phyloP scores from a whole-genome alignment of 2,329 filamentous ascomycete genomes.

The Xylaria sp. region DNA sequence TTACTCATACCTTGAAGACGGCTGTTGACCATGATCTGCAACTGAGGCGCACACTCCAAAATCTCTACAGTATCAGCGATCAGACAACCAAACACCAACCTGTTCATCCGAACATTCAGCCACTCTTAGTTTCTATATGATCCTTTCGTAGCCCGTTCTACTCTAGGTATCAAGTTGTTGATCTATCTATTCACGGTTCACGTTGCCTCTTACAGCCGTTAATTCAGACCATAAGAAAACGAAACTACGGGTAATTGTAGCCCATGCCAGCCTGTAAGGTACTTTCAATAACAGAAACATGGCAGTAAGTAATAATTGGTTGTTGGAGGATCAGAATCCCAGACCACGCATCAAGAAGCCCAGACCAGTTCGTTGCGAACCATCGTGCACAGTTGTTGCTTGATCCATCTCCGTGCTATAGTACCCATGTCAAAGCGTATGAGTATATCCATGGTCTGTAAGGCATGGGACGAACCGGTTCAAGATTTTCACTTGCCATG shows the following conservation, averaged over 20 bases:
- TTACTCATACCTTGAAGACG: neutral
- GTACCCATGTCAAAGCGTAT: neutral
- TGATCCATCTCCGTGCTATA: conserved; percentile 4
- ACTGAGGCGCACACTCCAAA: neutral
- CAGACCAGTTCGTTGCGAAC: conserved; percentile 5
- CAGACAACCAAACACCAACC: conserved; percentile 5
- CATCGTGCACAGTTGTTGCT: neutral
- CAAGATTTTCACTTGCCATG: conserved; percentile 1
- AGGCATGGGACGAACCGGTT: conserved; percentile 14
- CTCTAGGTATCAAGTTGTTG: conserved; percentile 10
- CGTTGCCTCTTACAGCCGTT: conserved; percentile 11
- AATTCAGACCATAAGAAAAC: conserved; percentile 8
- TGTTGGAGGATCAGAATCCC: conserved; percentile 11
- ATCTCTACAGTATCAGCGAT: conserved; percentile 9
- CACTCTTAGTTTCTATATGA: neutral
- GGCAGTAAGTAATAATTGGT: neutral
- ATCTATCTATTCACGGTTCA: conserved; percentile 10
- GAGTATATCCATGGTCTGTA: neutral
- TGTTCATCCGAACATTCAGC: conserved; percentile 21
- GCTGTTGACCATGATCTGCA: conserved; percentile 4
- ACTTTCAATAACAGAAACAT: neutral
- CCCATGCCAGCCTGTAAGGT: neutral
- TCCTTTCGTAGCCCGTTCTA: neutral
- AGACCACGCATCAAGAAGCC: neutral
- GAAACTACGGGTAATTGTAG: conserved; percentile 24